Conservation (phyloP, 2,329 filamentous ascomycete genomes). For the Xylaria sp. region DNA sequence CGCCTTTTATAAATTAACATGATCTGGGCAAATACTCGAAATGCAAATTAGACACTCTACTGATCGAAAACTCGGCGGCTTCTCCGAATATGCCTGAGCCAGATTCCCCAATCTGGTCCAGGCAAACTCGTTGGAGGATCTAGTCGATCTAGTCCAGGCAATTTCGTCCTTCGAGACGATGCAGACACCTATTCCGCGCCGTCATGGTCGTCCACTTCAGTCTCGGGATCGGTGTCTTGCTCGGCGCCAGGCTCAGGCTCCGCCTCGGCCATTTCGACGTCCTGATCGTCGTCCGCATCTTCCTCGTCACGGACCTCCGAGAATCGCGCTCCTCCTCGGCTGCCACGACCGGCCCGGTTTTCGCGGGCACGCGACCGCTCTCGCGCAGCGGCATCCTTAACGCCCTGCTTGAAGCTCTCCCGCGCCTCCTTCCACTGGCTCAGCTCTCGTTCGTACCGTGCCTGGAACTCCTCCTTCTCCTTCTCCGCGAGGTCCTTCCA, state of each 20-base stretch:
- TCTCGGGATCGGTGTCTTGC: constrained; percentile 39
- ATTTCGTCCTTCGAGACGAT: no score
- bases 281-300: constrained; percentile 35
- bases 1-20: constrained; percentile 25
- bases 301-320: constrained; percentile 39
- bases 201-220: constrained; percentile 43
- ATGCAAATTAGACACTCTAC: constrained; percentile 18
- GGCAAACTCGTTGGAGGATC: neutral
- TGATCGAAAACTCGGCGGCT: no score
- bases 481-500: constrained; percentile 60
- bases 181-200: constrained; percentile 25
- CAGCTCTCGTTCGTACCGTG: constrained; percentile 48
- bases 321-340: constrained; percentile 37
- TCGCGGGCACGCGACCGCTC: constrained; percentile 38
- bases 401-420: constrained; percentile 44
- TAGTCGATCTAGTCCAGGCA: no score
- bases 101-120: no score
- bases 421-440: constrained; percentile 52
- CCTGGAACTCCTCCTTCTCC: constrained; percentile 56
- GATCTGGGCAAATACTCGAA: constrained; percentile 6
- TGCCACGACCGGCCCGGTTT: constrained; percentile 24
- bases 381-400: constrained; percentile 39
- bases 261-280: constrained; percentile 32
- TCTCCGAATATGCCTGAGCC: no score
- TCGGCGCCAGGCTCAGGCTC: constrained; percentile 25